These are phyloP conservation scores for Spathaspora boniae DNA, from an alignment of 805 yeast genomes.

Conservation along the genomic window DNA sequence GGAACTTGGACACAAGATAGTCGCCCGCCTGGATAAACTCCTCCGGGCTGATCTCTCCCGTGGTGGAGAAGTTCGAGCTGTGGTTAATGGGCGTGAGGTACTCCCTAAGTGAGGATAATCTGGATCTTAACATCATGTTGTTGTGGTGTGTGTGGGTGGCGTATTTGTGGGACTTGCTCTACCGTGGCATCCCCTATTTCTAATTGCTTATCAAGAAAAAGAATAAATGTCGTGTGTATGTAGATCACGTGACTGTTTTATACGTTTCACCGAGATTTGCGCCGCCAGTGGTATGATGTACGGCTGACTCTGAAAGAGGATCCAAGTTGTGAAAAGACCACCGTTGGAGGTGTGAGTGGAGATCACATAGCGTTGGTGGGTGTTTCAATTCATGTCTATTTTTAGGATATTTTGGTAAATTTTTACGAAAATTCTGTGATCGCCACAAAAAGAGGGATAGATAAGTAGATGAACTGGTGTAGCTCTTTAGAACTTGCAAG, in stretches of 20 bases:
- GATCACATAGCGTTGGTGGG: no score
- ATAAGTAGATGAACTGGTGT: no score
- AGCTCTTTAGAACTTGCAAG: no score
- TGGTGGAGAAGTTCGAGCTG: conserved; percentile 74
- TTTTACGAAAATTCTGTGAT: no score
- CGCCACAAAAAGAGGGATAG: no score
- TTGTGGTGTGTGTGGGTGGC: not conserved
- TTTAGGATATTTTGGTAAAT: no score
- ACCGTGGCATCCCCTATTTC: not conserved
- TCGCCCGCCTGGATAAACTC: conserved; percentile 96
- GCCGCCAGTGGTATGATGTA: not conserved
- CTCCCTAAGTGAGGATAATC: conserved; percentile 81
- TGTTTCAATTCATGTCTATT: no score
- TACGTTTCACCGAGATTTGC: not conserved
- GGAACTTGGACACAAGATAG: conserved; percentile 84
- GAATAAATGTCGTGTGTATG: not conserved
- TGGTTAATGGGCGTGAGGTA: conserved; percentile 89
- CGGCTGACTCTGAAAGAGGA: no score
- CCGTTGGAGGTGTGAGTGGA: not conserved
- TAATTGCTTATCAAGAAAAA: not conserved
- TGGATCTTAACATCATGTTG: conserved; percentile 50
- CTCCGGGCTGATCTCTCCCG: conserved; percentile 94
- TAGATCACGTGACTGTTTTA: not conserved
- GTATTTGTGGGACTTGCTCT: not conserved
- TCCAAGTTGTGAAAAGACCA: no score